Conservation (phyloP, 208 protist species). For the Paratrypanosoma confusum region DNA sequence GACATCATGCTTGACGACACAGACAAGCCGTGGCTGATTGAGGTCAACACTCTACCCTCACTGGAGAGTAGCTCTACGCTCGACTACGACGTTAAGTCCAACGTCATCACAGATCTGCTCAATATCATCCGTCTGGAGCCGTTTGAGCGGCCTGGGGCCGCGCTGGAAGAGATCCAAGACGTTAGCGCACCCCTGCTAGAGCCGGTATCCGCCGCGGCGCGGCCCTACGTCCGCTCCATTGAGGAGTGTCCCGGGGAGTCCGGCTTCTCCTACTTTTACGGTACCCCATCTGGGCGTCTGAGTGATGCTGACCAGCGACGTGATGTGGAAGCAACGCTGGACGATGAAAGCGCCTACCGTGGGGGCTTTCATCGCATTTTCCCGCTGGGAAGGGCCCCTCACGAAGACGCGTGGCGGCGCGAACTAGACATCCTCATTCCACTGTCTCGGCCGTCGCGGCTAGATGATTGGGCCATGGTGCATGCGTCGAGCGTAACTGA, state of each 20-base stretch:
- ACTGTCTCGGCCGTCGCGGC: constrained; percentile 8
- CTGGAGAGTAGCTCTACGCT: constrained; percentile 79
- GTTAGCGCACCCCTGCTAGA: neutral
- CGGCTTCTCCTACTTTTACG: constrained; percentile 2
- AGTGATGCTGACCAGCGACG: constrained; percentile 13
- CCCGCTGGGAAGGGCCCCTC: constrained; percentile 17
- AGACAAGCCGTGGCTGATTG: constrained; percentile 69
- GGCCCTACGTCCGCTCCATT: constrained; percentile 7
- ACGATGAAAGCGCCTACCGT: constrained; percentile 53
- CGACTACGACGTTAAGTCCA: constrained; percentile 82
- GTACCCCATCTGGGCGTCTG: neutral
- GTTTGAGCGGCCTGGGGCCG: constrained; percentile 29
- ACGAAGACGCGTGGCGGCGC: constrained; percentile 1
- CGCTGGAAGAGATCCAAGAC: constrained; percentile 7
- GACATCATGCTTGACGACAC: constrained; percentile 81
- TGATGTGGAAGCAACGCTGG: constrained; percentile 37
- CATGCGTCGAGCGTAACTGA: too few relatives aligned
- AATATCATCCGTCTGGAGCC: constrained; percentile 78
- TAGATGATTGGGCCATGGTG: constrained; percentile 19
- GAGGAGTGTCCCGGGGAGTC: constrained; percentile 5
- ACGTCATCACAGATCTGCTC: constrained; percentile 76
- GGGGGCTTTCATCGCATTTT: constrained; percentile 79
- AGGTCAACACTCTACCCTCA: constrained; percentile 89
- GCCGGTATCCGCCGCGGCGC: constrained; percentile 1
- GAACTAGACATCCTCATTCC: constrained; percentile 5